phyloP scores from a whole-genome alignment of 2,329 filamentous ascomycete species.

The Diaporthe australafricana region DNA sequence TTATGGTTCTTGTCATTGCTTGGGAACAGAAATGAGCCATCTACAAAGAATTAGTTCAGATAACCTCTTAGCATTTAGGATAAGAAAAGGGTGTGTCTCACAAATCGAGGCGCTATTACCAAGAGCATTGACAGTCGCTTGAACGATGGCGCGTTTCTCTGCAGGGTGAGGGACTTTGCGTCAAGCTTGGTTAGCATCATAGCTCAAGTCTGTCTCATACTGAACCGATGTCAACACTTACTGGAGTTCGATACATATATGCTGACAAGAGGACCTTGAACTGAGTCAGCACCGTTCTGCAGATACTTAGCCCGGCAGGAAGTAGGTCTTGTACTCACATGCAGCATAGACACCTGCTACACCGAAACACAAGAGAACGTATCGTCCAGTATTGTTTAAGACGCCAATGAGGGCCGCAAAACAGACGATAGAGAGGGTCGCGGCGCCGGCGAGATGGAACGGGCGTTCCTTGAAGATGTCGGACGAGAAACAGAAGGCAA shows the following conservation, averaged over 20 bases:
- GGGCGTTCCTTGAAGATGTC: conserved; percentile 31
- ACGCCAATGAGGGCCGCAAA: conserved; percentile 28
- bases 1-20: conserved; percentile 20
- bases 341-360: conserved; percentile 32
- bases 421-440: conserved; percentile 19
- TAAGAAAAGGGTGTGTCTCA: background rate
- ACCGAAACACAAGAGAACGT: conserved; percentile 26
- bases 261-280: conserved; percentile 30
- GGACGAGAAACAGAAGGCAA: conserved; percentile 31
- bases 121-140: conserved; percentile 29
- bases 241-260: conserved; percentile 31
- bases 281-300: background rate
- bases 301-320: background rate
- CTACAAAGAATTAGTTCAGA: background rate
- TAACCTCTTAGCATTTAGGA: background rate
- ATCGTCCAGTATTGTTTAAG: conserved; percentile 25
- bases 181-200: background rate
- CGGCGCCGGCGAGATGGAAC: conserved; percentile 22
- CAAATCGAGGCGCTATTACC: conserved; percentile 31
- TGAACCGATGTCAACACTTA: background rate
- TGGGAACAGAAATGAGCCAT: conserved; percentile 31
- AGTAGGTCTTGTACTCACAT: background rate
- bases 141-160: conserved; percentile 29
- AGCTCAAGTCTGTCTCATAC: background rate
- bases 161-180: conserved; percentile 22